Evolutionary conservation across 2,329 filamentous ascomycete genomes (phyloP), one percentile per base, ranked within the genome.

Genomic region (Cercospora sp.): DNA sequence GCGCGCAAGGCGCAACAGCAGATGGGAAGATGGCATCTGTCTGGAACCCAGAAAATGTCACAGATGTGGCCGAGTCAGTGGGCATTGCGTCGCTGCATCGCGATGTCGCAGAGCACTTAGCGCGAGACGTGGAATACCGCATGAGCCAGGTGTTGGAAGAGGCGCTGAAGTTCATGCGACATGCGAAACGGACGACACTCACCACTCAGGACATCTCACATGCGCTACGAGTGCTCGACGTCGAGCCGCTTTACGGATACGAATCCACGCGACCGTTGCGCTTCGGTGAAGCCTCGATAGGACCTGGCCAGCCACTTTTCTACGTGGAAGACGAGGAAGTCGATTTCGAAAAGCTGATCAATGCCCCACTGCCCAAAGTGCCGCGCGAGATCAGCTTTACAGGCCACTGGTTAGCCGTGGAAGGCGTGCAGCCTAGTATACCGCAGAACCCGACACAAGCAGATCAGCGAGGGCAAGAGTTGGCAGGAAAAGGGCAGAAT

Each of bases 321-420:
- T 99, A 99, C 79, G 91, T 99, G 43, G 95, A 99, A 77, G 95
- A 99, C 79, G 95, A 99, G 78, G 95, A 99, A 83, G 90, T 98
- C 65, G 95, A 99, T 80, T 98, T 99, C 78, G 95, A 99, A 83
- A 98, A 98, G 84, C 84, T 99, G 73, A 97, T 99, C 79, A 99
- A 99, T 82, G 93, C 93, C 72, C 92, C 95, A 4, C 82, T 99
- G 73, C 95, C 95, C 28, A 97, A 96, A 80, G 94, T 99, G 32
- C 95, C 95, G 37, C 87, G 94, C 61, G 95, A 99, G 80, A 91
- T 95, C 75, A 92, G 89, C 69, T 94, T 97, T 77, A 98, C 94
- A 49, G 95, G 92, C 69, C 95, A 99, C 81, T 99, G 95, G 94
- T 89, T 98, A 69, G 94, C 95, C 24, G 93, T 99, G 60, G 95